Evolutionary conservation across 345 rosid species (phyloP).

Genomic region (Aurinia saxatilis): DNA sequence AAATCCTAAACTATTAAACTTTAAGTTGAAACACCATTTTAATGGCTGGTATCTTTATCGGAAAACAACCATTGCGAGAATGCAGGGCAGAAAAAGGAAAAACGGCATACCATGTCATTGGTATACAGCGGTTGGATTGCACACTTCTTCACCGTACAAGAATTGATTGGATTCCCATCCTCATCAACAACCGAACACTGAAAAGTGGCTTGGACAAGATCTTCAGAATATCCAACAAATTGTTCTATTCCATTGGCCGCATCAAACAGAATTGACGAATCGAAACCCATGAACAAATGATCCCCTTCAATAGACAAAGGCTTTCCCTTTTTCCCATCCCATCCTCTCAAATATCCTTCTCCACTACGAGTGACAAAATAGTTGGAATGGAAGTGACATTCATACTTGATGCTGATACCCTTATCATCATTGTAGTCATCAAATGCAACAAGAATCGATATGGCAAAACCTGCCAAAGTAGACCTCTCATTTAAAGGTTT

Average conservation of each 20-base stretch:
- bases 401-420: conserved; percentile 3
- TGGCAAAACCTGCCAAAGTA: conserved; percentile 12
- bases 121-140: conserved; percentile 12
- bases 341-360: conserved; percentile 4
- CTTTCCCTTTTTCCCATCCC: conserved; percentile 4
- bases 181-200: conserved; percentile 1
- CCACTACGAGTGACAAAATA: background rate
- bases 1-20: background rate
- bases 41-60: background rate
- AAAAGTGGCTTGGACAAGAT: conserved; percentile 5
- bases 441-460: conserved; percentile 1
- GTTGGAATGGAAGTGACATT: background rate
- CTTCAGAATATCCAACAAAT: conserved; percentile 5
- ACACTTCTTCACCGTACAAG: conserved; percentile 12
- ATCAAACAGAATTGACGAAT: background rate
- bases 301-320: conserved; percentile 6
- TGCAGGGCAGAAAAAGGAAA: background rate
- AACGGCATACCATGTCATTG: background rate
- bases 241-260: conserved; percentile 8
- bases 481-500: background rate
- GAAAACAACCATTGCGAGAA: background rate
- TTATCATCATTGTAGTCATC: conserved; percentile 4
- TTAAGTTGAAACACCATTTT: background rate
- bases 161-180: background rate
- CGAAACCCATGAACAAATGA: conserved; percentile 6